Percentiles rank a stretch among this genome's conserved stretches.
Evolutionary conservation across 192 early-diverging fungal genomes (phyloP).

Genomic region (Coemansia sp.): DNA sequence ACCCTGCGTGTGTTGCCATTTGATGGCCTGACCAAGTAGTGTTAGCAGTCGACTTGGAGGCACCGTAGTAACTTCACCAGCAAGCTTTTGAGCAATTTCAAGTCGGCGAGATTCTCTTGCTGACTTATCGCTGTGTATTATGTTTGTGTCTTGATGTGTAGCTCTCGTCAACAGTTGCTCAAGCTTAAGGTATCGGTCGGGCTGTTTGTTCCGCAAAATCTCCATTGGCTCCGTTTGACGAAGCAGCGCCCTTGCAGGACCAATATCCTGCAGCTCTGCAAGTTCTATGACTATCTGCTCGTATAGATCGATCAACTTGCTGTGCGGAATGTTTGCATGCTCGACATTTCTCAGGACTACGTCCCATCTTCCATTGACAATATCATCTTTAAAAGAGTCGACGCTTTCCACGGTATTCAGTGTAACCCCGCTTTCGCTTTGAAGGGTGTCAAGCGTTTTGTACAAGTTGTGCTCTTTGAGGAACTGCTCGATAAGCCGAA

Average conservation of each 20-base stretch:
- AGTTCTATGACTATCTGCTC: conserved; percentile 91
- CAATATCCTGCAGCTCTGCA: conserved; percentile 77
- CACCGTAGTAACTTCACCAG: conserved; percentile 41
- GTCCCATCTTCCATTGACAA: conserved; percentile 85
- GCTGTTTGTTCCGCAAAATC: conserved; percentile 64
- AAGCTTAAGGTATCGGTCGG: conserved; percentile 79
- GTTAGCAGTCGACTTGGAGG: conserved; percentile 78
- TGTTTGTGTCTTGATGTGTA: conserved; percentile 59
- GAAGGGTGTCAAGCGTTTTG: conserved; percentile 70
- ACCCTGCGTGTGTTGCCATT: conserved; percentile 82
- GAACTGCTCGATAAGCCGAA: conserved; percentile 92
- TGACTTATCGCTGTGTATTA: conserved; percentile 25
- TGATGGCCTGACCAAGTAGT: conserved; percentile 80
- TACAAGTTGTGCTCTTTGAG: conserved; percentile 87
- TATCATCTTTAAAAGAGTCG: conserved; percentile 67
- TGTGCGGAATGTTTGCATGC: conserved; percentile 62
- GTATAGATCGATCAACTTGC: conserved; percentile 80
- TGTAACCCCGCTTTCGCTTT: conserved; percentile 75
- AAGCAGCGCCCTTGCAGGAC: conserved; percentile 78
- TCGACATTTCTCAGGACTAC: conserved; percentile 70
- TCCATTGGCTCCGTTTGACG: conserved; percentile 92
- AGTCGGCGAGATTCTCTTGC: conserved; percentile 69
- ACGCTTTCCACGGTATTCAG: conserved; percentile 87
- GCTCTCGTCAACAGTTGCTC: conserved; percentile 70
- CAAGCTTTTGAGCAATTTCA: conserved; percentile 65